phyloP scores from a whole-genome alignment of 2,329 filamentous ascomycete genomes.

The Arthrobotrys pseudoclavata region DNA sequence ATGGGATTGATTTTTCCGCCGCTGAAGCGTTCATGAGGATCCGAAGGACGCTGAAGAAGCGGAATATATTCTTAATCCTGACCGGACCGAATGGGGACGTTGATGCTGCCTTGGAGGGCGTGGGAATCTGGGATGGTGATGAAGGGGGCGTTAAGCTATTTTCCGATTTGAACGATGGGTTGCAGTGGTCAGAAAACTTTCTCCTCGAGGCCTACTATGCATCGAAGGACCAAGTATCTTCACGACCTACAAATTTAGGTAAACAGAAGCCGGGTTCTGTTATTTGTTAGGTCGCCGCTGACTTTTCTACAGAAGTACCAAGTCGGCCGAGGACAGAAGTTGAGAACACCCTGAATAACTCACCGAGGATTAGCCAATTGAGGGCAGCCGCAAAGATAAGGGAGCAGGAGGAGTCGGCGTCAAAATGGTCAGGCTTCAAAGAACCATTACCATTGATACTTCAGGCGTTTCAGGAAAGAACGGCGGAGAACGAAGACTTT shows the following conservation, averaged over 20 bases:
- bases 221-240: conserved; percentile 60
- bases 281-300: conserved; percentile 9
- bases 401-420: conserved; percentile 73
- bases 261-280: not conserved
- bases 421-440: conserved; percentile 86
- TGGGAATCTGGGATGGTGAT: conserved; percentile 78
- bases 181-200: conserved; percentile 96
- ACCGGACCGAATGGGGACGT: conserved; percentile 83
- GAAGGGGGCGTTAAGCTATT: conserved; percentile 83
- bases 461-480: conserved; percentile 93
- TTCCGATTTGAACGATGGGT: conserved; percentile 88
- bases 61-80: conserved; percentile 83
- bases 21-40: conserved; percentile 95
- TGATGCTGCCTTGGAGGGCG: conserved; percentile 82
- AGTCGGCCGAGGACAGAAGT: conserved; percentile 55
- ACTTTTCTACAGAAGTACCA: conserved; percentile 39
- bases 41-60: conserved; percentile 82
- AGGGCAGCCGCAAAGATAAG: conserved; percentile 81
- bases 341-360: conserved; percentile 74
- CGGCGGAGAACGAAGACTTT: conserved; percentile 89
- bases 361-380: conserved; percentile 83
- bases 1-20: conserved; percentile 93
- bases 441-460: conserved; percentile 92
- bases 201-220: conserved; percentile 84
- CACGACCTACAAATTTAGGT: conserved; percentile 41